These are phyloP conservation scores for Lecanicillium sp. DNA, from an alignment of 2,329 filamentous ascomycete species.

Conservation along the genomic window DNA sequence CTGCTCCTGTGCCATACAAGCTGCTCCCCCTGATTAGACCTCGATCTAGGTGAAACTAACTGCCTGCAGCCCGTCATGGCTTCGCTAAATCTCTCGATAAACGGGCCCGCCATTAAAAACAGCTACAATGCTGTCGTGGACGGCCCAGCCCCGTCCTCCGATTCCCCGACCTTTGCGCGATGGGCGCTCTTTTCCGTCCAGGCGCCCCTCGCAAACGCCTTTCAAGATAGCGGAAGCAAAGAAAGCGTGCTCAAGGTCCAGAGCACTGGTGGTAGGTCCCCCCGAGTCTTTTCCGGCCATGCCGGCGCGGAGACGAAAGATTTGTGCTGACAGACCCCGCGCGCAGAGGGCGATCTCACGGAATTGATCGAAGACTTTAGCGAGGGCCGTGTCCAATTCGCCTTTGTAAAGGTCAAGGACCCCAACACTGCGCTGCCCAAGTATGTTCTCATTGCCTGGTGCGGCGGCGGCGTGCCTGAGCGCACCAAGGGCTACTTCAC, in stretches of 20 bases:
- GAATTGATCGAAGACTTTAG: slow-evolving; percentile 94
- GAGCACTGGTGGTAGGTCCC: slow-evolving; percentile 65
- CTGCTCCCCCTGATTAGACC: too few relatives aligned
- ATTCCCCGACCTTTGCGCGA: slow-evolving; percentile 76
- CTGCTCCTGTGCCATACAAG: too few relatives aligned
- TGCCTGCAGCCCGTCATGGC: slow-evolving; percentile 49
- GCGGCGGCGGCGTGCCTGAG: slow-evolving; percentile 95
- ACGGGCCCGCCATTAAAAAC: slow-evolving; percentile 77
- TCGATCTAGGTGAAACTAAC: too few relatives aligned
- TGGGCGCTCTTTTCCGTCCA: slow-evolving; percentile 95
- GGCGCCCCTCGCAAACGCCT: slow-evolving; percentile 85
- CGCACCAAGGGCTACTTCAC: slow-evolving; percentile 98
- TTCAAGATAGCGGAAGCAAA: slow-evolving; percentile 78
- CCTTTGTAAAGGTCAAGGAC: slow-evolving; percentile 93
- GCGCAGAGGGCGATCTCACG: slow-evolving; percentile 75
- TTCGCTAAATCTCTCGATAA: slow-evolving; percentile 70
- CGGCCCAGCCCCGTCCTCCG: slow-evolving; percentile 39
- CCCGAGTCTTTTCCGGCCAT: slow-evolving; percentile 1
- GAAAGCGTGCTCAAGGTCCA: slow-evolving; percentile 96
- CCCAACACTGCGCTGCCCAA: slow-evolving; percentile 86
- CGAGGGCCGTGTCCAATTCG: slow-evolving; percentile 94
- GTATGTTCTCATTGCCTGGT: slow-evolving; percentile 91
- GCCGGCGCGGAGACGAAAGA: not conserved
- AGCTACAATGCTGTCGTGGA: slow-evolving; percentile 59
- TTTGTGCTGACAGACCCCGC: not conserved